Base-by-base conservation (phyloP, 2,329 filamentous ascomycete species). In the Trichoderma endophyticum region DNA sequence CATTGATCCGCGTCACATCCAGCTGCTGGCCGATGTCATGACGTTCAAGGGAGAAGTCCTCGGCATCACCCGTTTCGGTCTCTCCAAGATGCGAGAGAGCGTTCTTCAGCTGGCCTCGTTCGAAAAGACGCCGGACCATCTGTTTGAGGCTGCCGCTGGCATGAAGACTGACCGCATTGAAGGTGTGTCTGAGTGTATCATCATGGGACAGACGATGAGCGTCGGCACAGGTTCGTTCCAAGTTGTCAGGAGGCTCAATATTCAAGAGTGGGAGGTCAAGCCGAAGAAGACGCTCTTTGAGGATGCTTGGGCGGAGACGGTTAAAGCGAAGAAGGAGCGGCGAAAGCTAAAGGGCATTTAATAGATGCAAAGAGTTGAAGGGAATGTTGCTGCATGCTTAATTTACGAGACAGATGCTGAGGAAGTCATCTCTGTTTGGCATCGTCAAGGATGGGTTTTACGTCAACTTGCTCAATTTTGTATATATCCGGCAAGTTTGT, bases 1-100 rank as follows among this genome's bases (percentile, higher is more conserved):
- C 81, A 98, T 99, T 78, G 96, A 99, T 82, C 95, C 95, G 59
- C 93, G 96, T 71, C 96, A 99, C 84, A 98, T 99, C 94, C 92
- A 98, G 80, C 88, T 99, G 21, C 89, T 99, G 2, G 95, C 96
- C 12, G 96, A 99, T 78, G 95, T 98, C 69, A 99, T 99, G 96
- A 98, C 96, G 1, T 98, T 95, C 87, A 98, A 98, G 84, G 96
- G 96, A 65, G 95, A 98, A 76, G 93, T 99, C 0, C 88, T 98
- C 21, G 96, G 96, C 66, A 99, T 99, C 80, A 99, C 96, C 3
- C 92, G 96, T 36, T 98, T 98, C 81, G 96, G 96, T 66, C 86
- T 99, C 30, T 93, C 94, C 71, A 99, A 98, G 86, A 98, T 97
- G 92, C 88, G 96, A 66, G 96, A 99, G 81, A 93, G 90, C 18